Base-by-base conservation (phyloP, 2,329 filamentous ascomycete genomes). In the Fusarium proliferatum region DNA sequence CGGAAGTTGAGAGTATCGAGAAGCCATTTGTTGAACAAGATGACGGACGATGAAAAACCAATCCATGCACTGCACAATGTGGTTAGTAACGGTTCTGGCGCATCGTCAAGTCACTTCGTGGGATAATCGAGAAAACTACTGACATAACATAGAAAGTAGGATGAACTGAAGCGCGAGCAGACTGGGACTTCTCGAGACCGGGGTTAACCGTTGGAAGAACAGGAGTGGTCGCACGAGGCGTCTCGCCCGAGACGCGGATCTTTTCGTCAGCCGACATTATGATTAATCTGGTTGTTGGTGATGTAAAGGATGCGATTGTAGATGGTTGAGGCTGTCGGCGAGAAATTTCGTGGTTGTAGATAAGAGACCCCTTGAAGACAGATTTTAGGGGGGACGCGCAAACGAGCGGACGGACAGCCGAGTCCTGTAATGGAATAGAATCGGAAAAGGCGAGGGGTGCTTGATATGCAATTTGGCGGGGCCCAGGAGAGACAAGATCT, bases 11-110 rank as follows among this genome's bases (percentile, higher is more conserved):
- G 88, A 43, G 92, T 95, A 79, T 96, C 92, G 72, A 98, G 89
- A 79, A 99, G 94, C 91, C 94, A 97, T 90, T 99, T 99, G 91
- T 99, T 98, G 92, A 98, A 98, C 71, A 99, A 88, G 82, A 99
- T 99, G 81, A 98, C 95, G 79, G 93, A 94, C 48, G 95, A 97
- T 80, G 94, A 97, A 82, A 98, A 88, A 67, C 91, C 87, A 81
- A 99, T 98, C 96, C 96, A 99, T 77, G 91, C 88, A 79, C 95
- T 97, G 83, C 46, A 60, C 36, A n/a, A 42, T 21, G 39, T 43
- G 16, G 65, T 77, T 66, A 77, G 72, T 62, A 64, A 46, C 17
- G 13, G 42, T 45, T 38, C 23, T 23, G 42, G 33, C 42, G 60
- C 60, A 41, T 60, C 36, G 57, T 23, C 13, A 33, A 49, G 33